Base-by-base conservation (phyloP, 768 basidiomycete genomes). In the Phylloporus arenicola region DNA sequence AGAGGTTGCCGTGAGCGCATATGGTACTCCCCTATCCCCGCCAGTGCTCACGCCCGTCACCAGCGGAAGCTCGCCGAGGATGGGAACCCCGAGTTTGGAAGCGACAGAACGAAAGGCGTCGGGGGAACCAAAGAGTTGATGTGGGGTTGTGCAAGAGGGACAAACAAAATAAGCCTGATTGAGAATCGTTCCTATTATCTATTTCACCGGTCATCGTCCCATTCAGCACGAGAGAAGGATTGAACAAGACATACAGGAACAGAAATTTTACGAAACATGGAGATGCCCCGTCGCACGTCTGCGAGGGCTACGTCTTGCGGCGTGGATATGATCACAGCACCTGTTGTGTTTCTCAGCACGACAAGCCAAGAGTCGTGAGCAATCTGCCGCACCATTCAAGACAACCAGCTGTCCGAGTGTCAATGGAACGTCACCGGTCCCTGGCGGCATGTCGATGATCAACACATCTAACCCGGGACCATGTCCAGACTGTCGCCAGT, bases 361-460 rank as follows among this genome's bases (percentile, higher is more conserved):
- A 44, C 22, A 11, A 33, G 14, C 0, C 9, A 20, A 8, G 5
- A 27, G 16, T 14, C 9, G 19, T 22, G 29, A 37, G 8, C n/a
- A 30, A 22, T 16, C 6, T n/a, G 14, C 64, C 82, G 38, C 43
- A 90, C 92, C 92, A 56, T 95, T 82, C 1, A 93, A 86, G 13
- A 75, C 66, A 0, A 93, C 89, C 19, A 94, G 76, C 61, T 96
- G 93, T 1, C 88, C 92, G 0, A 99, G 72, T 7, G 90, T 93
- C 42, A 99, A 76, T 8, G 91, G 90, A 0, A 99, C 92, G 64
- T 99, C 95, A 0, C 95, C 95, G 0, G 95, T 99, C 0, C 95
- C 95, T 0, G 95, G 95, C 3, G 95, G 95, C 85, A 96, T 92
- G 64, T 99, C 95, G 22, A 97, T 72, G 7, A 97, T 88, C 14